Percentiles rank a stretch among this genome's conserved stretches.
Evolutionary conservation across 805 yeast genomes (phyloP).

Genomic region (Kuraishia ogatae): DNA sequence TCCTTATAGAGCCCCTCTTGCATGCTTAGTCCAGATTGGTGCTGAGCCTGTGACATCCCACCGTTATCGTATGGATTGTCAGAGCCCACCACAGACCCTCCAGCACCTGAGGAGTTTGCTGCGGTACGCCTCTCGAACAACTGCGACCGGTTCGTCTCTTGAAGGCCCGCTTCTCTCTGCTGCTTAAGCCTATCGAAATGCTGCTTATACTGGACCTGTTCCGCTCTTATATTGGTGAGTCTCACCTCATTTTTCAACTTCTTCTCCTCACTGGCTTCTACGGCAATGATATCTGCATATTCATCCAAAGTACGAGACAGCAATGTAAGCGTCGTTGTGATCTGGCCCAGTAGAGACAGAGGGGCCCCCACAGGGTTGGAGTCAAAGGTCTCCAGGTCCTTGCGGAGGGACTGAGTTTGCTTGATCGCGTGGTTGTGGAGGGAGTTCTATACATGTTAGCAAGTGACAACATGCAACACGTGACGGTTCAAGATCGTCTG

Average conservation of each 20-base stretch:
- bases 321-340: constrained; percentile 72
- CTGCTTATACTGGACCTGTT: constrained; percentile 33
- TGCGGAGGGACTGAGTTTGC: constrained; percentile 65
- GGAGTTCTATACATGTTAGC: constrained; percentile 46
- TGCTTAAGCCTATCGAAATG: constrained; percentile 46
- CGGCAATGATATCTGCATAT: constrained; percentile 30
- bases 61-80: constrained; percentile 42
- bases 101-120: too few relatives aligned
- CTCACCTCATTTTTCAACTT: constrained; percentile 53
- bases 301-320: constrained; percentile 63
- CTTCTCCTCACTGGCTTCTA: constrained; percentile 49
- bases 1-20: constrained; percentile 68
- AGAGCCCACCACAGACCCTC: constrained; percentile 19
- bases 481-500: too few relatives aligned
- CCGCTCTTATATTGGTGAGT: constrained; percentile 45
- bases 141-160: constrained; percentile 39
- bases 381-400: constrained; percentile 63
- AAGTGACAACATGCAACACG: too few relatives aligned
- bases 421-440: constrained; percentile 84
- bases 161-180: constrained; percentile 44
- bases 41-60: constrained; percentile 13
- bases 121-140: constrained; percentile 42
- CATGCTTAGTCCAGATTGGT: constrained; percentile 23
- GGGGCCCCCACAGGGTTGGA: constrained; percentile 61
- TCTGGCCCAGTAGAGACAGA: constrained; percentile 50